Percentiles rank a stretch among this genome's conserved stretches.
Conservation (phyloP, 192 early-diverging fungal genomes). For the Haplosporangium gracile region DNA sequence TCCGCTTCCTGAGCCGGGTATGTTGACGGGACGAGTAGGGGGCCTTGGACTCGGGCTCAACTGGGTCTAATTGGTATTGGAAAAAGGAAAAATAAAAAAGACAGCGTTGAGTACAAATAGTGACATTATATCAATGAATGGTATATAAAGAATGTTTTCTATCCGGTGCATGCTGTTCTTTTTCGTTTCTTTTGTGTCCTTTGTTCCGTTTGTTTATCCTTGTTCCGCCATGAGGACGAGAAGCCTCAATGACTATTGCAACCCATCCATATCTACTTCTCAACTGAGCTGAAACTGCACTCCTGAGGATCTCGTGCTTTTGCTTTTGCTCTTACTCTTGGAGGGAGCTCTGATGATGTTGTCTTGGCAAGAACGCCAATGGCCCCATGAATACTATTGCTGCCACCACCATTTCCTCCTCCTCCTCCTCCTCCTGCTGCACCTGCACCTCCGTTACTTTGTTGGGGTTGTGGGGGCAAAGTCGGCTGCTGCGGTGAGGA, state of each 20-base stretch:
- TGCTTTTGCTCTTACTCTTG: neutral
- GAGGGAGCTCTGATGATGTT: neutral
- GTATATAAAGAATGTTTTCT: neutral
- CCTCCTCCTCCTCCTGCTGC: neutral
- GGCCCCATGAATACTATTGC: neutral
- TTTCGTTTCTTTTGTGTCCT: neutral
- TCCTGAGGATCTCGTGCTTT: slow-evolving; percentile 2
- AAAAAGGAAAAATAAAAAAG: neutral
- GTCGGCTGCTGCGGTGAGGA: slow-evolving; percentile 15
- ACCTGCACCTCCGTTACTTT: neutral
- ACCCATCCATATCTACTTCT: neutral
- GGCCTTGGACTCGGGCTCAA: slow-evolving; percentile 16
- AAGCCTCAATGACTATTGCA: neutral
- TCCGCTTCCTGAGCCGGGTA: neutral
- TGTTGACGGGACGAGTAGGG: neutral
- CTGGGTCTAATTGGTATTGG: neutral
- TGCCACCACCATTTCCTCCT: neutral
- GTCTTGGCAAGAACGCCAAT: slow-evolving; percentile 7
- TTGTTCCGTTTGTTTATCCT: slow-evolving; percentile 1
- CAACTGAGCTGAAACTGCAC: neutral
- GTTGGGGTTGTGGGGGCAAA: slow-evolving; percentile 12
- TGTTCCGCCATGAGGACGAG: neutral
- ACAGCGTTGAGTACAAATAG: neutral
- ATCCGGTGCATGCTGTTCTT: neutral
- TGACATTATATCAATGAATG: neutral